phyloP scores from a whole-genome alignment of 495 filamentous ascomycete genomes.

The Chaetomium fimeti region DNA sequence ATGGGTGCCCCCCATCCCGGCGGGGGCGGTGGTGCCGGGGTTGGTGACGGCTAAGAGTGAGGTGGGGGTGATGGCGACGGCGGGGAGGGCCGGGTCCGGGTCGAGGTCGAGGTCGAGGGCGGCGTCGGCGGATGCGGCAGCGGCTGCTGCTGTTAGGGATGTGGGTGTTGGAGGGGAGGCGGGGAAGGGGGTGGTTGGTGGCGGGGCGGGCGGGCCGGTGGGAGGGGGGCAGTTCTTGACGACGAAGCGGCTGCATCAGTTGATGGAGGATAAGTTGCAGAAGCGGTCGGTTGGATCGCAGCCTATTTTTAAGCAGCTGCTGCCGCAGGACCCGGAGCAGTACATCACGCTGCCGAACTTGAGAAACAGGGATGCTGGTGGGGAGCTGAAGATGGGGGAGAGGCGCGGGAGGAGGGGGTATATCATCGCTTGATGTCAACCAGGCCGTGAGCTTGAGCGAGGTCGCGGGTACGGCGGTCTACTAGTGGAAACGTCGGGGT shows the following conservation, averaged over 20 bases:
- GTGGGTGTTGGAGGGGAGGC: not conserved
- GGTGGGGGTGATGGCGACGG: too few relatives aligned
- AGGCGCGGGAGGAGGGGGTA: slow-evolving; percentile 15
- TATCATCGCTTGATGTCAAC: not conserved
- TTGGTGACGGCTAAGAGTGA: not conserved
- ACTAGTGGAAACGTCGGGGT: too few relatives aligned
- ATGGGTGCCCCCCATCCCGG: slow-evolving; percentile 11
- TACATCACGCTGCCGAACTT: slow-evolving; percentile 37
- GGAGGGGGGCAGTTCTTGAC: slow-evolving; percentile 21
- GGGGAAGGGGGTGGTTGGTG: not conserved
- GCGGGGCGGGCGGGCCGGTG: not conserved
- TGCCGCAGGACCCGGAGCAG: slow-evolving; percentile 37
- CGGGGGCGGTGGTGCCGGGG: not conserved
- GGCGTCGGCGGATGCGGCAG: not conserved
- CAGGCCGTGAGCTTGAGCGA: not conserved
- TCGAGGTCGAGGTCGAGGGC: not conserved
- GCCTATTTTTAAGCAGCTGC: slow-evolving; percentile 40
- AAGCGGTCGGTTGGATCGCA: slow-evolving; percentile 31
- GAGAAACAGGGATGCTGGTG: not conserved
- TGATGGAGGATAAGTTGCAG: slow-evolving; percentile 37
- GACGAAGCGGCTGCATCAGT: slow-evolving; percentile 38
- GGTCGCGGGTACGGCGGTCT: not conserved
- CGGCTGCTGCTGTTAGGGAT: not conserved
- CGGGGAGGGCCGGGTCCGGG: too few relatives aligned
- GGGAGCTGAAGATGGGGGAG: not conserved